phyloP scores from a whole-genome alignment of 768 basidiomycete species.

The Lactarius trivialis region DNA sequence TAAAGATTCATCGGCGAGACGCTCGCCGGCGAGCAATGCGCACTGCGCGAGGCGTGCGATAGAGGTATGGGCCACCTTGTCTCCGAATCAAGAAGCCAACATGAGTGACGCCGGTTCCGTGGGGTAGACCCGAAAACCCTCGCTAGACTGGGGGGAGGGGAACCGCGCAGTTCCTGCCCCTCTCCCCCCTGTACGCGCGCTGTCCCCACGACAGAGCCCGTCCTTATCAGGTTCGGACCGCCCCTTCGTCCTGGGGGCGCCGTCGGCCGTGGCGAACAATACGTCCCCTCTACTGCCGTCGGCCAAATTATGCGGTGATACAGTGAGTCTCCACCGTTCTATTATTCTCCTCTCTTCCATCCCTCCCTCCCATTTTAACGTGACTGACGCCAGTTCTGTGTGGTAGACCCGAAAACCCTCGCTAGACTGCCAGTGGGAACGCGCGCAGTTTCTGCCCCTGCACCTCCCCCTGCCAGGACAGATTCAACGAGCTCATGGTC shows the following conservation, averaged over 20 bases:
- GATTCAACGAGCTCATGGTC: too few relatives aligned
- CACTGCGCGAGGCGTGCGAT: constrained; percentile 61
- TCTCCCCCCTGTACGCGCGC: constrained; percentile 42
- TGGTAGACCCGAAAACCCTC: constrained; percentile 30
- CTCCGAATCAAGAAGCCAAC: not conserved
- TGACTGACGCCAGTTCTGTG: not conserved
- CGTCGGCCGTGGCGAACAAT: constrained; percentile 38
- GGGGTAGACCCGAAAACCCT: constrained; percentile 29
- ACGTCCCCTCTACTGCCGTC: constrained; percentile 51
- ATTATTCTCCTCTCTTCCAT: too few relatives aligned
- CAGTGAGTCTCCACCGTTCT: constrained; percentile 33
- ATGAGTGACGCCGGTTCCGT: not conserved
- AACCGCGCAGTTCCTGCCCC: constrained; percentile 38
- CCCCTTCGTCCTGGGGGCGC: constrained; percentile 2
- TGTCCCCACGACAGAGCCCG: constrained; percentile 32
- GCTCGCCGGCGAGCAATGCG: constrained; percentile 50
- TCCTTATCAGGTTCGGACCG: constrained; percentile 36
- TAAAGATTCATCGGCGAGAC: constrained; percentile 62
- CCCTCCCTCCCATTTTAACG: not conserved
- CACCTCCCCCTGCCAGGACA: constrained; percentile 30
- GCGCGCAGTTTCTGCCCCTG: constrained; percentile 42
- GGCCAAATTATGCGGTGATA: constrained; percentile 46
- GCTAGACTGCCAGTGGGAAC: constrained; percentile 37
- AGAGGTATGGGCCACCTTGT: constrained; percentile 38
- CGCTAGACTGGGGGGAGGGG: constrained; percentile 36